Evolutionary conservation across 345 rosid genomes (phyloP).

Genomic region (Salix udensis): DNA sequence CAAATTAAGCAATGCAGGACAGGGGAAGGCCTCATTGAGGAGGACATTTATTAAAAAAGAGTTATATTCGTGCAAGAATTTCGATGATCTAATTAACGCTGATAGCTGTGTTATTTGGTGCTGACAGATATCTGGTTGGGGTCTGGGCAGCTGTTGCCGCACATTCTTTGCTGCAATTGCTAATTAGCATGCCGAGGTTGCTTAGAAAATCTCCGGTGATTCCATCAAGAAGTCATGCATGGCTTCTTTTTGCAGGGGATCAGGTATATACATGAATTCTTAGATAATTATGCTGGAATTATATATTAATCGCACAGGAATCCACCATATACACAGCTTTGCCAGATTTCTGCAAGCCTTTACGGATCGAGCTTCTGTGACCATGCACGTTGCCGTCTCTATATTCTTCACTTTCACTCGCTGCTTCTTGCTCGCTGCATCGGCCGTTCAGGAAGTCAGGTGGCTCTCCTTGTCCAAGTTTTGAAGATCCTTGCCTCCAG

Average conservation of each 20-base stretch:
- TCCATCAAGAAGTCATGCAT: constrained; percentile 60
- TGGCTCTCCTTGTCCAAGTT: constrained; percentile 44
- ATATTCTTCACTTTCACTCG: constrained; percentile 63
- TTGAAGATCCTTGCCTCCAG: constrained; percentile 7
- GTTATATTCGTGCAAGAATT: not conserved
- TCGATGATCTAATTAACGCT: constrained; percentile 10
- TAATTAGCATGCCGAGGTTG: constrained; percentile 46
- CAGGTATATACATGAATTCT: constrained; percentile 41
- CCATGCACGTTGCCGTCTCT: constrained; percentile 62
- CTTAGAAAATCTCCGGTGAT: constrained; percentile 45
- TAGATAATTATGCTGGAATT: too few species aligned
- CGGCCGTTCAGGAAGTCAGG: constrained; percentile 52
- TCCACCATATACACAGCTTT: constrained; percentile 52
- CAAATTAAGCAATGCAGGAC: not conserved
- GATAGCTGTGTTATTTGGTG: constrained; percentile 3
- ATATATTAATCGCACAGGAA: constrained; percentile 39
- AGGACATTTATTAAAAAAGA: not conserved
- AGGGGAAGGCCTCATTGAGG: not conserved
- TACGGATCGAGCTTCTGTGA: constrained; percentile 55
- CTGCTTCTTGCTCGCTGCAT: constrained; percentile 48
- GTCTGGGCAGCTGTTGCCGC: constrained; percentile 52
- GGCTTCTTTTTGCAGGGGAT: constrained; percentile 73
- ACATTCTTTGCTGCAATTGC: constrained; percentile 58
- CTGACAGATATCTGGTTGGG: constrained; percentile 66
- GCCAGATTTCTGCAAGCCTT: constrained; percentile 79